A percentile compares a stretch with the other conserved stretches of the same genome.
phyloP scores from a whole-genome alignment of 1,284 basidiomycete species.

The Psilocybe mexicana region DNA sequence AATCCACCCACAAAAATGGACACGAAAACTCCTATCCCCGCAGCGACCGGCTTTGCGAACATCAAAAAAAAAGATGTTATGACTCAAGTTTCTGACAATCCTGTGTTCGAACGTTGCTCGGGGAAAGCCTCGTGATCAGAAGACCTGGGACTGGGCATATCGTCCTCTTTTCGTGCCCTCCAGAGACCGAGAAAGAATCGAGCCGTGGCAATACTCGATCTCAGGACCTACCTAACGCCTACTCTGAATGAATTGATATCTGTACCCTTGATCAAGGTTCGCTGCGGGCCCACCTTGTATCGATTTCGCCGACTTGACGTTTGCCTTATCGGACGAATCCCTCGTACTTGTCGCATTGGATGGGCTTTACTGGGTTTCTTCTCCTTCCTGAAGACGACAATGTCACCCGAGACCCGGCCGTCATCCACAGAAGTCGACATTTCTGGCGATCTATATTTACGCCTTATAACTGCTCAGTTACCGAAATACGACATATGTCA shows the following conservation, averaged over 20 bases:
- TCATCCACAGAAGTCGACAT: not conserved
- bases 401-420: not conserved
- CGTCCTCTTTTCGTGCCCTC: not conserved
- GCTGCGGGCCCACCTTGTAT: not conserved
- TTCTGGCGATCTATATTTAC: not conserved
- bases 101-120: constrained; percentile 5
- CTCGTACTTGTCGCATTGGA: not conserved
- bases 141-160: not conserved
- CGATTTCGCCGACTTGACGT: not conserved
- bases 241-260: not conserved
- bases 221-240: not conserved
- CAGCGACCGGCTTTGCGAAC: not conserved
- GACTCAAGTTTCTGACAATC: not conserved
- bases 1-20: not conserved
- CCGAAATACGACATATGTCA: not conserved
- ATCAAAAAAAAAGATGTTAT: not conserved
- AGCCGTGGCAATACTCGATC: not conserved
- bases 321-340: not conserved
- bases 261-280: not conserved
- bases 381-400: not conserved
- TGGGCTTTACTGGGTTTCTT: too few relatives aligned
- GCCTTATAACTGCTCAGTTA: not conserved
- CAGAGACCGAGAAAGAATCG: not conserved
- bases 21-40: not conserved
- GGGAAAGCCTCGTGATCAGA: constrained; percentile 11